Evolutionary conservation across 1,139 yeast genomes (phyloP).

Genomic region (Blastobotrys serpentis): DNA sequence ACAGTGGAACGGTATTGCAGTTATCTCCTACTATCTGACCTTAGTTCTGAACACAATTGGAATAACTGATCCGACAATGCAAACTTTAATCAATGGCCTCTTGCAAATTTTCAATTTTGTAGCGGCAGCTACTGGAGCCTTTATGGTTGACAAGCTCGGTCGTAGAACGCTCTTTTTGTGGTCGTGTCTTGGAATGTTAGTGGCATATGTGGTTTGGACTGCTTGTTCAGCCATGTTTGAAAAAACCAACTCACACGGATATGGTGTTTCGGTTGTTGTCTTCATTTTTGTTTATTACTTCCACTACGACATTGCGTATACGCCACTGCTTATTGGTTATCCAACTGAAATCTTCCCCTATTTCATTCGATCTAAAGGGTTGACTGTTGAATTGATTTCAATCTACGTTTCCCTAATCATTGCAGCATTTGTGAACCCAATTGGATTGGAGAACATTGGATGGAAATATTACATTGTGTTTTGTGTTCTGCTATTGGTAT

Average conservation of each 20-base stretch:
- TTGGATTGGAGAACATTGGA: slow-evolving; percentile 53
- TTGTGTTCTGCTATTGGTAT: background rate
- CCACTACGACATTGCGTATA: slow-evolving; percentile 24
- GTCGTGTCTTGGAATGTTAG: slow-evolving; percentile 22
- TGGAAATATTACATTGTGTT: slow-evolving; percentile 5
- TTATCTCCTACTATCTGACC: slow-evolving; percentile 26
- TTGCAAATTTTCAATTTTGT: slow-evolving; percentile 21
- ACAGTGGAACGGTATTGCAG: slow-evolving; percentile 27
- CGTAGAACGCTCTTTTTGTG: slow-evolving; percentile 40
- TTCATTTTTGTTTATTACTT: slow-evolving; percentile 29
- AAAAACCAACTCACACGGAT: slow-evolving; percentile 16
- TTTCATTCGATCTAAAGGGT: slow-evolving; percentile 41
- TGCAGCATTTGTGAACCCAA: slow-evolving; percentile 55
- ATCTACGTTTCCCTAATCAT: slow-evolving; percentile 31
- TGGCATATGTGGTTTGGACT: slow-evolving; percentile 30
- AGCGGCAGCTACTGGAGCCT: slow-evolving; percentile 17
- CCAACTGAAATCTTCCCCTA: slow-evolving; percentile 44
- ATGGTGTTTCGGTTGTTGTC: slow-evolving; percentile 29
- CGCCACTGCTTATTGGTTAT: slow-evolving; percentile 38
- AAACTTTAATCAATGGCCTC: slow-evolving; percentile 26
- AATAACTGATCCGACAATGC: slow-evolving; percentile 22
- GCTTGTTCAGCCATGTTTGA: slow-evolving; percentile 29
- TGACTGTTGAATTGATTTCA: slow-evolving; percentile 28
- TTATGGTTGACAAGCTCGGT: slow-evolving; percentile 18
- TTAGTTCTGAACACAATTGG: slow-evolving; percentile 25